A percentile compares a stretch with the other conserved stretches of the same genome.
These are phyloP conservation scores for Cyberlindnera sargentensis DNA, from an alignment of 805 yeast genomes.

Conservation along the genomic window DNA sequence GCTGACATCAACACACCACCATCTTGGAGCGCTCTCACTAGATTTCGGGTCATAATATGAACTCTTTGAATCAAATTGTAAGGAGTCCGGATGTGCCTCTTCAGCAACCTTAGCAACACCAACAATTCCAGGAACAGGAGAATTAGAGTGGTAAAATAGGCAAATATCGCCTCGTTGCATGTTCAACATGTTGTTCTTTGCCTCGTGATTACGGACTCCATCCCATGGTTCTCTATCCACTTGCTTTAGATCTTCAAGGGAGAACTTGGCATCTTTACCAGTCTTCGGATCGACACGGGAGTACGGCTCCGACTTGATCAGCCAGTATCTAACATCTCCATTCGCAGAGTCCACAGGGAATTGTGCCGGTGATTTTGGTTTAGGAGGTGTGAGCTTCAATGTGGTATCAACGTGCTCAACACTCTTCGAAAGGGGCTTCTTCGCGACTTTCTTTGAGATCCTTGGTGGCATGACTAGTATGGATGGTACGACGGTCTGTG, in stretches of 20 bases:
- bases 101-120: conserved; percentile 35
- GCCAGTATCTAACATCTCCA: conserved; percentile 37
- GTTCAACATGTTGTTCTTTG: conserved; percentile 40
- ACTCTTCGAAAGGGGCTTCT: neutral
- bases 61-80: conserved; percentile 35
- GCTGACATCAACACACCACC: conserved; percentile 52
- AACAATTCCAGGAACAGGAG: conserved; percentile 47
- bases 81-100: conserved; percentile 32
- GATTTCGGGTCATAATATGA: conserved; percentile 45
- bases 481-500: no score
- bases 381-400: conserved; percentile 13
- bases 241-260: conserved; percentile 35
- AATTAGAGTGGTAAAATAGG: conserved; percentile 50
- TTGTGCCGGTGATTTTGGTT: conserved; percentile 28
- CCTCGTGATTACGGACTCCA: conserved; percentile 54
- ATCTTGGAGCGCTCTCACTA: conserved; percentile 34
- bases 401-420: neutral
- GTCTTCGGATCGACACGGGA: conserved; percentile 39
- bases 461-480: neutral
- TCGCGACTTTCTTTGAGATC: neutral
- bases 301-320: conserved; percentile 50
- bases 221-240: conserved; percentile 45
- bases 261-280: conserved; percentile 42
- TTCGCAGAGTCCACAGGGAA: conserved; percentile 22
- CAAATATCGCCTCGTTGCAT: conserved; percentile 43